These are phyloP conservation scores for Kregervanrija fluxuum DNA, from an alignment of 805 yeast genomes.

Conservation along the genomic window DNA sequence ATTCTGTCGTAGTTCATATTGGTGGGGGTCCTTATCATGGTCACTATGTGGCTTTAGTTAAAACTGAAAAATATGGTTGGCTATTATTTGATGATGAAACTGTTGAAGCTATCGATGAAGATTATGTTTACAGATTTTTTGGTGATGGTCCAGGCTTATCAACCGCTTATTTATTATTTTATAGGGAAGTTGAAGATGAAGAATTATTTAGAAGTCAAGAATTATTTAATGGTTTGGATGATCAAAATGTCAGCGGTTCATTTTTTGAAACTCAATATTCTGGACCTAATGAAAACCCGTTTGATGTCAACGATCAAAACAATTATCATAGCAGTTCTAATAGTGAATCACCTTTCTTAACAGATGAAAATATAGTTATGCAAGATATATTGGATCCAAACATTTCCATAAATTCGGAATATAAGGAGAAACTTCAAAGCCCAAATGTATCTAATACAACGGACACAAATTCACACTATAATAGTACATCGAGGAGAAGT, in stretches of 20 bases:
- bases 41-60: conserved; percentile 84
- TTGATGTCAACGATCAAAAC: not conserved
- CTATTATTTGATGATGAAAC: conserved; percentile 91
- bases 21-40: conserved; percentile 99
- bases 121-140: conserved; percentile 74
- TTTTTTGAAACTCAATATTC: too few species aligned
- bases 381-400: too few species aligned
- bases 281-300: too few species aligned
- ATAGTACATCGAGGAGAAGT: too few species aligned
- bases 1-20: conserved; percentile 84
- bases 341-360: not conserved
- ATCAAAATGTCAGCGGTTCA: conserved; percentile 6
- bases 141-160: conserved; percentile 87
- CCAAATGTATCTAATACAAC: too few species aligned
- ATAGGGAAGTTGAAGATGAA: conserved; percentile 49
- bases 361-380: too few species aligned
- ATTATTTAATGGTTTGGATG: conserved; percentile 25
- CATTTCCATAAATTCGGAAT: too few species aligned
- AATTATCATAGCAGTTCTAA: not conserved
- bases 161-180: conserved; percentile 85
- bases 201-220: conserved; percentile 23
- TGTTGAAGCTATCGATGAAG: conserved; percentile 80
- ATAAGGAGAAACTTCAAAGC: too few species aligned
- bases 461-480: too few species aligned
- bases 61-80: conserved; percentile 79